Percentiles rank a stretch among this genome's conserved stretches.
Evolutionary conservation across 495 filamentous ascomycete species (phyloP).

Genomic region (Pyrenula aspistea): DNA sequence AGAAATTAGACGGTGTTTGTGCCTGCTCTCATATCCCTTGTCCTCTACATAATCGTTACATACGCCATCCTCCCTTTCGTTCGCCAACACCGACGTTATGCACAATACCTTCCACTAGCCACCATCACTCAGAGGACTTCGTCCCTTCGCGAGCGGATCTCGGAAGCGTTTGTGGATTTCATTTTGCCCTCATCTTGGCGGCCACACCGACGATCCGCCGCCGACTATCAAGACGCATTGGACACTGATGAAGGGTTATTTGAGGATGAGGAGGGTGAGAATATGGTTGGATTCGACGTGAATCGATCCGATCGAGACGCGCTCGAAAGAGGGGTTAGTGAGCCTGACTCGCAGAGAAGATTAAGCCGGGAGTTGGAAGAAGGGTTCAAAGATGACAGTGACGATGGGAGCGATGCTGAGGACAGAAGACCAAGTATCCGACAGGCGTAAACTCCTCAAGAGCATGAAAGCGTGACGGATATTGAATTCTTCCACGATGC

Average conservation of each 20-base stretch:
- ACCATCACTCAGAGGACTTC: constrained; percentile 48
- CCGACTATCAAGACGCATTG: constrained; percentile 8
- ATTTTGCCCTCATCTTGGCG: constrained; percentile 47
- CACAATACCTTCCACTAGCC: constrained; percentile 55
- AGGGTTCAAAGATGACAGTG: constrained; percentile 75
- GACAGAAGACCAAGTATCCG: background rate
- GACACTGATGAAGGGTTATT: constrained; percentile 27
- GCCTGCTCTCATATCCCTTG: constrained; percentile 64
- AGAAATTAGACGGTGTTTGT: constrained; percentile 56
- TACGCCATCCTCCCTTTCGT: constrained; percentile 65
- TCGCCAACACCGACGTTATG: constrained; percentile 65
- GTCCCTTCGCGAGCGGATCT: constrained; percentile 49
- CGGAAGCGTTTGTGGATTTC: constrained; percentile 38
- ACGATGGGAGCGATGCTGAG: constrained; percentile 37
- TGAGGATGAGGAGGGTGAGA: constrained; percentile 42
- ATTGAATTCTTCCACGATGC: no score
- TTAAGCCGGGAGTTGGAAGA: constrained; percentile 75
- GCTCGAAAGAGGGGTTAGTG: constrained; percentile 31
- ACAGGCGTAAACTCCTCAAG: no score
- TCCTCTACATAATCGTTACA: constrained; percentile 59
- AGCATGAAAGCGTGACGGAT: no score
- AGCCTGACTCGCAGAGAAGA: constrained; percentile 35
- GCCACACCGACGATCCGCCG: constrained; percentile 6
- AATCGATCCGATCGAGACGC: constrained; percentile 36
- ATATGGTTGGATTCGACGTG: constrained; percentile 47